Evolutionary conservation across 1,284 basidiomycete genomes (phyloP), one percentile per base, ranked within the genome.

Genomic region (Moniliella sp.): DNA sequence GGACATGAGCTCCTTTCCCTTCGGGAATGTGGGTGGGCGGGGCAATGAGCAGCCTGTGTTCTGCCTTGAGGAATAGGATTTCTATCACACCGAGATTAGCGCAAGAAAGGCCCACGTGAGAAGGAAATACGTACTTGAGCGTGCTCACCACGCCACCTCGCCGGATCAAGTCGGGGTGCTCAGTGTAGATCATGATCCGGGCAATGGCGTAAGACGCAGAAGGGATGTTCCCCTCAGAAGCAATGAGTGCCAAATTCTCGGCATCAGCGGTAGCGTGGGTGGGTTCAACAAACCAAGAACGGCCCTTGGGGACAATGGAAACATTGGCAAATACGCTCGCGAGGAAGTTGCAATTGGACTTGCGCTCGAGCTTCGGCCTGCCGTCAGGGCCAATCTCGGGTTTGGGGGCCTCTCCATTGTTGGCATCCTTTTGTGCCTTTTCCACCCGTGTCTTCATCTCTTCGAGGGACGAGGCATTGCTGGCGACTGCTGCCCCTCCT

Each of bases 241-340:
- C n/a, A n/a, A n/a, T n/a, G n/a, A n/a, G n/a, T n/a, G 21, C 21
- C n/a, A 7, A 7, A 7, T n/a, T 23, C 21, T 23, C 13, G 7
- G 17, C 12, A 7, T 14, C 27, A 7, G 13, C 13, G 7, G 21
- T n/a, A 7, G 21, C 21, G 21, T 7, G n/a, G 8, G n/a, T 7
- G 8, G 21, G 21, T n/a, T 28, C 17, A 7, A 15, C 27, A 12
- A 23, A 23, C 21, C 21, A 23, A 7, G 7, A n/a, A 11, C 18
- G 21, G 8, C 21, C 21, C 7, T 7, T n/a, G 21, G 21, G 21
- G 16, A 30, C 19, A n/a, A 33, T 46, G 0, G 52, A 56, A 11
- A 48, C 45, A 25, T 59, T 59, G 31, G 56, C 56, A 43, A 59
- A 59, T 23, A 59, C 56, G 33, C 52, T 56, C 4, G 56, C 52